Conservation (phyloP, 352 stramenopile species). For the Phytophthora idaei region DNA sequence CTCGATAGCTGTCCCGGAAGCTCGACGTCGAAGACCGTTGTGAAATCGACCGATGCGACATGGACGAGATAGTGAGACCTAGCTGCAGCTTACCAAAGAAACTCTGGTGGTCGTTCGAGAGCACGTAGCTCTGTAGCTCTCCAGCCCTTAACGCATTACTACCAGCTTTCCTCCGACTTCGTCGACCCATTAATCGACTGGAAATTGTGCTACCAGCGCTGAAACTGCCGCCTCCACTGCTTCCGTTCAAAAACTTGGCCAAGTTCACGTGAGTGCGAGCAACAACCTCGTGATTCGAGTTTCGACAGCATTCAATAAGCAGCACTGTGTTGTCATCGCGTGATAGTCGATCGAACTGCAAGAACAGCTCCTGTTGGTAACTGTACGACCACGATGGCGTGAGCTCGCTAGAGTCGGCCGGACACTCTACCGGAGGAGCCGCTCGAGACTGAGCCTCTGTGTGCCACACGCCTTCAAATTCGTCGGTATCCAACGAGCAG, state of each 20-base stretch:
- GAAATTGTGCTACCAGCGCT: constrained; percentile 26
- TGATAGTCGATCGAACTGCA: constrained; percentile 85
- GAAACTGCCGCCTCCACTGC: constrained; percentile 14
- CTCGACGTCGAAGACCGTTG: constrained; percentile 38
- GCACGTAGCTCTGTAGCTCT: constrained; percentile 71
- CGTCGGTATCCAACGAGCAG: constrained; percentile 84
- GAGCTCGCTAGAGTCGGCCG: constrained; percentile 23
- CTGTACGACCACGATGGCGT: constrained; percentile 57
- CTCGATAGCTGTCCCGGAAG: constrained; percentile 34
- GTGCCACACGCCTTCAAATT: constrained; percentile 85
- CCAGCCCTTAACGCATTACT: constrained; percentile 26
- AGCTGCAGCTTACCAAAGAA: constrained; percentile 86
- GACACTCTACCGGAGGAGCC: constrained; percentile 44
- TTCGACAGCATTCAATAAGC: constrained; percentile 81
- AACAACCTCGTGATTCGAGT: constrained; percentile 78
- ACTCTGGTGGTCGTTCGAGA: constrained; percentile 84
- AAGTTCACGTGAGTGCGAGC: constrained; percentile 84
- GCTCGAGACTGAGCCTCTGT: constrained; percentile 78
- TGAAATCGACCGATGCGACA: constrained; percentile 57
- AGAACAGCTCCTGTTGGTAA: constrained; percentile 81
- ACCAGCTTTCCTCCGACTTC: constrained; percentile 28
- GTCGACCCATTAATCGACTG: constrained; percentile 33
- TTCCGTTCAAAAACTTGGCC: constrained; percentile 76
- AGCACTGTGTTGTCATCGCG: constrained; percentile 87
- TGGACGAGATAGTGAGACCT: constrained; percentile 64